Conservation (phyloP, 441 rosid genomes). For the Jatropha multifida region DNA sequence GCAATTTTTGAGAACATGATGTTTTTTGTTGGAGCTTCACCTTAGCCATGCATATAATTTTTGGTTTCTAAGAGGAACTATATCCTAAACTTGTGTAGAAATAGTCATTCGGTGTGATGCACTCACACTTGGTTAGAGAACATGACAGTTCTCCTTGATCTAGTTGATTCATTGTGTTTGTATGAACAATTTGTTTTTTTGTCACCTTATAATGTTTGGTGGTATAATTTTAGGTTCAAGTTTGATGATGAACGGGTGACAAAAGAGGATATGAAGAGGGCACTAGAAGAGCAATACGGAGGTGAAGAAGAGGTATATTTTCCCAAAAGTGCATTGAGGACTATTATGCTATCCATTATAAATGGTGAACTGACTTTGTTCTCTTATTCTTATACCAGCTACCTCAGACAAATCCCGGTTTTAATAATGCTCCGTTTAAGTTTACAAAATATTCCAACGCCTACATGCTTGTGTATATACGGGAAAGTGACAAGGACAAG, state of each 20-base stretch:
- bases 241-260: conserved; percentile 99
- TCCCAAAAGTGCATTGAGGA: conserved; percentile 7
- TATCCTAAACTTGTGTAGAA: not conserved
- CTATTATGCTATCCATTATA: conserved; percentile 6
- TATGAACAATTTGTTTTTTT: not conserved
- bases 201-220: not conserved
- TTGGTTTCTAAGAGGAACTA: conserved; percentile 4
- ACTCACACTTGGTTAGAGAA: not conserved
- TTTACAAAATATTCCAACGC: conserved; percentile 96
- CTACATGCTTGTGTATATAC: conserved; percentile 97
- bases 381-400: conserved; percentile 47
- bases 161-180: not conserved
- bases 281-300: conserved; percentile 97
- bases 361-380: conserved; percentile 22
- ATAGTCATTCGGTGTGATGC: not conserved
- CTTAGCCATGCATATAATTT: not conserved
- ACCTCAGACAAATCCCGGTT: conserved; percentile 89
- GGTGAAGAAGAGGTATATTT: conserved; percentile 93
- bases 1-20: not conserved
- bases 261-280: conserved; percentile 88
- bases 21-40: not conserved
- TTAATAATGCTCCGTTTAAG: conserved; percentile 83
- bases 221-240: conserved; percentile 59
- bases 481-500: conserved; percentile 94
- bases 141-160: not conserved